These are phyloP conservation scores for Hypoxylon lenormandii DNA, from an alignment of 495 filamentous ascomycete genomes.

Conservation along the genomic window DNA sequence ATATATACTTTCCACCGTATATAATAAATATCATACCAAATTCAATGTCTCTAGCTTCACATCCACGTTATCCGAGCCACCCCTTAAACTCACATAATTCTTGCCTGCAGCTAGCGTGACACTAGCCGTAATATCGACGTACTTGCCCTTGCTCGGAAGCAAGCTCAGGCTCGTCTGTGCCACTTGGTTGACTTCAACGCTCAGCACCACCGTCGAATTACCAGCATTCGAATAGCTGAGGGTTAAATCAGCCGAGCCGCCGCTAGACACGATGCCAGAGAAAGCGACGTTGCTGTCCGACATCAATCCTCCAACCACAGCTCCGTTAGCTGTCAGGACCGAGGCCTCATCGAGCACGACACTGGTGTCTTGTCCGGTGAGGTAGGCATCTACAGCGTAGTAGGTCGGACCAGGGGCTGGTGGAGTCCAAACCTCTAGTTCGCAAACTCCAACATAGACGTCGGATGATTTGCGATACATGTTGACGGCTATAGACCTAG, in stretches of 20 bases:
- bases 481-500: slow-evolving; percentile 50
- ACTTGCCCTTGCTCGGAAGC: slow-evolving; percentile 36
- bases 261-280: slow-evolving; percentile 47
- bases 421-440: slow-evolving; percentile 56
- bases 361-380: slow-evolving; percentile 43
- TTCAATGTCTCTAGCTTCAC: slow-evolving; percentile 42
- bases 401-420: slow-evolving; percentile 40
- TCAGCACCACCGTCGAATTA: slow-evolving; percentile 27
- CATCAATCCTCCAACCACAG: slow-evolving; percentile 48
- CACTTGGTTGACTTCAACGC: slow-evolving; percentile 49
- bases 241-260: slow-evolving; percentile 18
- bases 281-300: slow-evolving; percentile 51
- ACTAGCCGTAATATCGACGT: slow-evolving; percentile 25
- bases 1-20: background rate
- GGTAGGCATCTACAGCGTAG: slow-evolving; percentile 51
- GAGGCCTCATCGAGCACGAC: slow-evolving; percentile 50
- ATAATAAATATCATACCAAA: slow-evolving; percentile 14
- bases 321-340: slow-evolving; percentile 47
- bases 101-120: slow-evolving; percentile 45
- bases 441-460: slow-evolving; percentile 52
- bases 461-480: slow-evolving; percentile 47
- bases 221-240: slow-evolving; percentile 47
- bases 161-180: slow-evolving; percentile 28
- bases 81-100: slow-evolving; percentile 51
- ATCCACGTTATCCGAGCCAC: slow-evolving; percentile 40